Conservation (phyloP, 73 alveolate genomes). For the Stentor coeruleus region DNA sequence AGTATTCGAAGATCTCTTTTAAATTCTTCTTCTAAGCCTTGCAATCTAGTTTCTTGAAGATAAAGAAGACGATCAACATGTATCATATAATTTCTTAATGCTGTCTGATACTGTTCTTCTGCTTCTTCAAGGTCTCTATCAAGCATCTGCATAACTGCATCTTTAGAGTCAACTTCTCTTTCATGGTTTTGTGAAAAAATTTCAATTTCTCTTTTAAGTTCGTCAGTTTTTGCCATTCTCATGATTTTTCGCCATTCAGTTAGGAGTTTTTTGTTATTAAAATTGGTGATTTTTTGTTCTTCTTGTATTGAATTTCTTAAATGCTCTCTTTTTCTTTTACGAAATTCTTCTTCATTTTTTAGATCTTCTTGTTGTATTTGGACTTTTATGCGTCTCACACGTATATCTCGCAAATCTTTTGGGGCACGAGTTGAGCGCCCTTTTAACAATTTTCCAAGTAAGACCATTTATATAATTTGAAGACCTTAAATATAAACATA, state of each 20-base stretch:
- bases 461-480: conserved; percentile 50
- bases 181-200: conserved; percentile 91
- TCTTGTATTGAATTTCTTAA: conserved; percentile 56
- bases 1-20: conserved; percentile 84
- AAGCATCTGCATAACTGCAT: conserved; percentile 96
- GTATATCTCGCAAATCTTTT: conserved; percentile 34
- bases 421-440: conserved; percentile 69
- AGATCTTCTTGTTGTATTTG: conserved; percentile 39
- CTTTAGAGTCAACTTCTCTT: conserved; percentile 98
- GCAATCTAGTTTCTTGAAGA: conserved; percentile 80
- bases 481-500: too few relatives aligned
- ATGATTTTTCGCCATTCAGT: conserved; percentile 97
- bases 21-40: conserved; percentile 94
- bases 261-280: conserved; percentile 88
- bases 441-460: conserved; percentile 71
- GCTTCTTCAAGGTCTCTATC: conserved; percentile 97
- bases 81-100: conserved; percentile 91
- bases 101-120: conserved; percentile 96
- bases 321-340: conserved; percentile 60
- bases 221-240: conserved; percentile 97
- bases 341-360: conserved; percentile 63
- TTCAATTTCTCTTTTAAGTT: conserved; percentile 88
- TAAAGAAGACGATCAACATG: conserved; percentile 86
- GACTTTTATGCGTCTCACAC: conserved; percentile 19
- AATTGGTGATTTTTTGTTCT: conserved; percentile 75